phyloP scores from a whole-genome alignment of 2,329 filamentous ascomycete genomes.

The Aspergillus viridinutans region DNA sequence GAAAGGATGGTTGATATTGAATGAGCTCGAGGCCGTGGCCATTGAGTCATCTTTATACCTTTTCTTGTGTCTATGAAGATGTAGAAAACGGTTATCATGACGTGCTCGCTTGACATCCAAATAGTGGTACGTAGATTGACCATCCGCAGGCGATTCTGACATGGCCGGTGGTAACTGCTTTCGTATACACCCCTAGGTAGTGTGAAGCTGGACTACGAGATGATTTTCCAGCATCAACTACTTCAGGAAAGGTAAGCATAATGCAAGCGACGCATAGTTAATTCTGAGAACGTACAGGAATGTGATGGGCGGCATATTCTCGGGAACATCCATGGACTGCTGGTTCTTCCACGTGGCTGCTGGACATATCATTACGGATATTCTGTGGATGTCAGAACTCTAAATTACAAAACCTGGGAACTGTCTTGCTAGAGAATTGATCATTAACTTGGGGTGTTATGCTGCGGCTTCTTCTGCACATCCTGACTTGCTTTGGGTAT shows the following conservation, averaged over 20 bases:
- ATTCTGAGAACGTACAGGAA: background rate
- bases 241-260: background rate
- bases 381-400: background rate
- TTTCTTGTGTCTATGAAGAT: background rate
- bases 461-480: background rate
- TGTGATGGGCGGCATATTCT: background rate
- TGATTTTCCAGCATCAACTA: background rate
- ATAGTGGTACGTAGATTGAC: background rate
- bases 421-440: no score
- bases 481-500: background rate
- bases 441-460: background rate
- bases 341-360: background rate
- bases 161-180: background rate
- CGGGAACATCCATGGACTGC: background rate
- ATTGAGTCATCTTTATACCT: background rate
- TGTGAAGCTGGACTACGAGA: background rate
- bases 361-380: background rate
- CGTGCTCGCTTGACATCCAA: background rate
- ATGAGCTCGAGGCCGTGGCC: background rate
- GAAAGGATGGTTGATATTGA: background rate
- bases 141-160: background rate
- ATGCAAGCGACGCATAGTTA: background rate
- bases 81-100: background rate
- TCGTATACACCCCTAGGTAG: background rate
- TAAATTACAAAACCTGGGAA: background rate